phyloP scores from a whole-genome alignment of 768 basidiomycete species.

The Dacryopinax primogenitus region DNA sequence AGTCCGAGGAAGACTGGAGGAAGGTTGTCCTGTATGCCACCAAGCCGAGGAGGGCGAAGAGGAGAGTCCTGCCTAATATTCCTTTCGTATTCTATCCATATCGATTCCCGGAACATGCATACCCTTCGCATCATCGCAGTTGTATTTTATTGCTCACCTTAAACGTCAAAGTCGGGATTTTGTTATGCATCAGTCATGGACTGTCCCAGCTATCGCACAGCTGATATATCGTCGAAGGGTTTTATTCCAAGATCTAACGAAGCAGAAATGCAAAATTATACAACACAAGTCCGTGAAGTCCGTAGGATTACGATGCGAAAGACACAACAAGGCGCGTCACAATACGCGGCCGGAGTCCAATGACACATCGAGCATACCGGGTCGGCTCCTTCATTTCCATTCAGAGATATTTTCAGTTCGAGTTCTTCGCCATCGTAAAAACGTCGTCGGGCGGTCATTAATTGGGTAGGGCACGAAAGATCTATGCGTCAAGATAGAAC shows the following conservation, averaged over 20 bases:
- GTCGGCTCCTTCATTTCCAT: neutral
- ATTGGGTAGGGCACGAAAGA: neutral
- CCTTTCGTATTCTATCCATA: neutral
- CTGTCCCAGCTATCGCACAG: too few relatives aligned
- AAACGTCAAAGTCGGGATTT: too few relatives aligned
- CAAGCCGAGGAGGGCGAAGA: constrained; percentile 40
- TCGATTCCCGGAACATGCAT: constrained; percentile 4
- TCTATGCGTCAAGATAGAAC: constrained; percentile 8
- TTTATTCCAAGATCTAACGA: neutral
- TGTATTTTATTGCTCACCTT: neutral
- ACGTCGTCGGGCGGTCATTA: neutral
- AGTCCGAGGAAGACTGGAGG: constrained; percentile 46
- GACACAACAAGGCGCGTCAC: neutral
- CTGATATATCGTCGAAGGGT: neutral
- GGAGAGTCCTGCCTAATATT: neutral
- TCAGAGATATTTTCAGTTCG: neutral
- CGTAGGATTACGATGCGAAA: neutral
- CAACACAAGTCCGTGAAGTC: constrained; percentile 7
- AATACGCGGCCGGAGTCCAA: neutral
- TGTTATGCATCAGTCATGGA: too few relatives aligned
- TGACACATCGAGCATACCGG: neutral
- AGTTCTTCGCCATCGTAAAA: neutral
- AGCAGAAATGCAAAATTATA: neutral
- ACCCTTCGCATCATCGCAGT: neutral
- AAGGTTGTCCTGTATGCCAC: constrained; percentile 70